Base-by-base conservation (phyloP, 768 basidiomycete species). In the Baorangia bicolor region DNA sequence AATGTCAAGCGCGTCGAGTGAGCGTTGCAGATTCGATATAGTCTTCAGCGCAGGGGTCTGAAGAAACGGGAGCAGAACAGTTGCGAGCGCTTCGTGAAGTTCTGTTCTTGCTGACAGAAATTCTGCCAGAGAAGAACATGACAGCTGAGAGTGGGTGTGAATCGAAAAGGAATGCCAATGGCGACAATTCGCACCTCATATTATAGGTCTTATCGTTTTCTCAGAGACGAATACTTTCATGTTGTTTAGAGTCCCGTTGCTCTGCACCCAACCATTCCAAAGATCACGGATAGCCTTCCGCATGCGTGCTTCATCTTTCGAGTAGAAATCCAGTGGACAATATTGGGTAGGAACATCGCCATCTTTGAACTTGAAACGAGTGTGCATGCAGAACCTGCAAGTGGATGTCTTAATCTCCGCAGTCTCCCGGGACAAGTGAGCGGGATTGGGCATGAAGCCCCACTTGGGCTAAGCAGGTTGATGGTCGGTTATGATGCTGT, bases 341-440 rank as follows among this genome's bases (percentile, higher is more conserved):
- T 92, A 99, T 11, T 58, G 59, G 7, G 74, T 73, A 18, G 77
- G 66, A 23, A 75, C 68, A 47, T 64, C 60, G 28, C 57, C 51
- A 31, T 74, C 64, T 33, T 68, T 62, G 23, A 69, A 64, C 67
- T 77, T 84, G 64, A 85, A 66, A 56, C 82, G 77, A 2, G 84
- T 77, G 69, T 98, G 93, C 88, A 98, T 90, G 69, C 93, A 94
- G 70, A 92, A 95, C 59, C 96, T 82, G 75, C 94, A 96, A 16
- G 89, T 87, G 37, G 71, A 73, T 8, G 77, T 77, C 77, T 98
- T 98, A 61, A 84, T 71, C 1, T 64, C 56, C 14, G 70, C 76
- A 1, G 86, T 88, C 37, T 74, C 72, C 4, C 76, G 62, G 7
- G 92, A 88, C 35, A 94, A 76, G 70, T 87, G 79, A 2, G 64